Evolutionary conservation across 2,329 filamentous ascomycete species (phyloP), one percentile per base, ranked within the genome.

Genomic region (Clonostachys sp.): DNA sequence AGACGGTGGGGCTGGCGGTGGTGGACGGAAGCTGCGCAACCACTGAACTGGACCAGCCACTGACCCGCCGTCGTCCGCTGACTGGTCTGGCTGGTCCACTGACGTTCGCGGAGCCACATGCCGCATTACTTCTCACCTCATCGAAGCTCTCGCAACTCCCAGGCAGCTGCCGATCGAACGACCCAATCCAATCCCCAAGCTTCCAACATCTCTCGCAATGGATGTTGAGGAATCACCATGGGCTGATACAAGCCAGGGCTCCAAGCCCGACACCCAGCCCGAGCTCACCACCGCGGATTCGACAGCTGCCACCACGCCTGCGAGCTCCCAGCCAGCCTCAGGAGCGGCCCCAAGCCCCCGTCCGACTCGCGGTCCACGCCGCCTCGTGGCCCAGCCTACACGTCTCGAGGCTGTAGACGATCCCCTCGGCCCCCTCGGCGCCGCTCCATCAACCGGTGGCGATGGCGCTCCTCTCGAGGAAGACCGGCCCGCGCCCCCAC

Each of bases 391-490:
- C 50, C 87, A 91, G 62, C 81, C 86, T 33, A 91, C 88, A 42
- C 85, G 83, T 46, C 84, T 92, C 51, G 84, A 92, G 68, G 86
- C 85, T 51, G 85, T 89, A 55, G 81, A 85, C 41, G 87, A 91
- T 61, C 86, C 87, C 48, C 78, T 91, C 42, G 89, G 89, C 2
- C 89, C 89, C 18, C 73, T 95, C 45, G 89, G 89, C 49, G 85
- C 84, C 46, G 58, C 80, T 45, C 17, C 42, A 10, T 34, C 39
- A 7, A 9, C 85, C 30, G 80, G 80, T 45, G 63, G 64, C 41
- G 67, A 63, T 54, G 62, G 58, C 47, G 58, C 61, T 34, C 24
- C 24, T 30, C 64, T 58, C 24, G 48, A 62, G 46, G 68, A 74
- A 50, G 75, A 46, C 17, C 86, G 87, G 48, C 86, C 87, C n/a